Evolutionary conservation across 768 basidiomycete genomes (phyloP).

Genomic region (Punctularia strigosozonata): DNA sequence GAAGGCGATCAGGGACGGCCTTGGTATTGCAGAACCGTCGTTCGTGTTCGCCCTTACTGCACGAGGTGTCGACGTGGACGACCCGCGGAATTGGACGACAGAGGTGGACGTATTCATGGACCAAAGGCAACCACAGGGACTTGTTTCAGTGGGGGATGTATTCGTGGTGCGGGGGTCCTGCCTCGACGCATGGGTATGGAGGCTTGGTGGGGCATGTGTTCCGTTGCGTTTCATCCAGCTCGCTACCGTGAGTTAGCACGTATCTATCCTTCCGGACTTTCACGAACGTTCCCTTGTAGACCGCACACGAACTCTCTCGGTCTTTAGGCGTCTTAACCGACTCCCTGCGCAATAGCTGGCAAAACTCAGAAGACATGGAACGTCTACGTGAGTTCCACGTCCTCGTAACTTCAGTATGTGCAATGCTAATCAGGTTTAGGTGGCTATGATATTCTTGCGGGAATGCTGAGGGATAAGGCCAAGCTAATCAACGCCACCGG

Average conservation of each 20-base stretch:
- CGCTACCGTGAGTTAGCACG: conserved; percentile 40
- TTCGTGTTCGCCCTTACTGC: conserved; percentile 29
- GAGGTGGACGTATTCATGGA: conserved; percentile 7
- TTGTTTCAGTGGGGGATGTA: conserved; percentile 35
- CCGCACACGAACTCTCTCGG: conserved; percentile 63
- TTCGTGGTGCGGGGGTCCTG: conserved; percentile 47
- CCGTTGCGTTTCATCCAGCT: conserved; percentile 64
- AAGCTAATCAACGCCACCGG: conserved; percentile 66
- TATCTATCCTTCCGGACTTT: not conserved
- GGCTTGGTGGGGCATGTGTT: conserved; percentile 72
- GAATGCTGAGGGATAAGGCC: conserved; percentile 60
- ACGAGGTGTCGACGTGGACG: conserved; percentile 11
- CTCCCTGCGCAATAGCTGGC: conserved; percentile 76
- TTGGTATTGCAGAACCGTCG: conserved; percentile 26
- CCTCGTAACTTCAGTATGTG: not conserved
- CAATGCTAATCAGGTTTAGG: conserved; percentile 29
- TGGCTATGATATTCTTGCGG: conserved; percentile 80
- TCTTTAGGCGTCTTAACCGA: conserved; percentile 66
- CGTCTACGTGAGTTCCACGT: conserved; percentile 51
- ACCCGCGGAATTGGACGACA: conserved; percentile 4
- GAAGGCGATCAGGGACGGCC: conserved; percentile 38
- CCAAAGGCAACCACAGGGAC: conserved; percentile 4
- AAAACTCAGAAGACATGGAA: conserved; percentile 93
- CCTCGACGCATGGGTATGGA: conserved; percentile 69
- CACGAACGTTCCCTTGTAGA: conserved; percentile 26